phyloP scores from a whole-genome alignment of 208 protist species.

The Leishmania gerbilli region DNA sequence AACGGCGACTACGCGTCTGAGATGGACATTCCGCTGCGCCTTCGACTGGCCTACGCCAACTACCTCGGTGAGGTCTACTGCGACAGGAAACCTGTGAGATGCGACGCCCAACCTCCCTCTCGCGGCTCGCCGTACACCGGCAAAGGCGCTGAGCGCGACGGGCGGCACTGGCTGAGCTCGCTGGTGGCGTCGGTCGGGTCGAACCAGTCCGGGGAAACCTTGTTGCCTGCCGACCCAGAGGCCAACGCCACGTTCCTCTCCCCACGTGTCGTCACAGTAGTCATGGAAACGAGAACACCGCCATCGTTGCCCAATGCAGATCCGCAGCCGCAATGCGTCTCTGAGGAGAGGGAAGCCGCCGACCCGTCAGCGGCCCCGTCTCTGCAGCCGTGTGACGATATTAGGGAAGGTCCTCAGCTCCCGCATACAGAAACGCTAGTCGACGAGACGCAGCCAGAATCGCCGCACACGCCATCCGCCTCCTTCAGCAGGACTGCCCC shows the following conservation, averaged over 20 bases:
- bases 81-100: neutral
- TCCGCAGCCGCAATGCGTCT: neutral
- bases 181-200: neutral
- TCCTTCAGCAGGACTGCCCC: neutral
- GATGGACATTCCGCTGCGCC: slow-evolving; percentile 37
- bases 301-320: neutral
- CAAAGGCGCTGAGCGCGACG: neutral
- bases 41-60: slow-evolving; percentile 44
- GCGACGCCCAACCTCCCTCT: neutral
- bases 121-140: neutral
- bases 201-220: neutral
- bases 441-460: slow-evolving; percentile 1
- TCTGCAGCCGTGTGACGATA: neutral
- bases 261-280: neutral
- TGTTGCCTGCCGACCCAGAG: neutral
- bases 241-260: neutral
- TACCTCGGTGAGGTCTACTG: slow-evolving; percentile 27
- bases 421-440: neutral
- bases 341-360: neutral
- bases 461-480: neutral
- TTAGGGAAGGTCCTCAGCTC: neutral
- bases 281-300: neutral
- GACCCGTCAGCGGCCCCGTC: neutral
- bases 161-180: slow-evolving; percentile 10
- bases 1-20: neutral